These are phyloP conservation scores for Hsuehochloa calcarea DNA, from an alignment of 176 grass and related monocot species.

Conservation along the genomic window DNA sequence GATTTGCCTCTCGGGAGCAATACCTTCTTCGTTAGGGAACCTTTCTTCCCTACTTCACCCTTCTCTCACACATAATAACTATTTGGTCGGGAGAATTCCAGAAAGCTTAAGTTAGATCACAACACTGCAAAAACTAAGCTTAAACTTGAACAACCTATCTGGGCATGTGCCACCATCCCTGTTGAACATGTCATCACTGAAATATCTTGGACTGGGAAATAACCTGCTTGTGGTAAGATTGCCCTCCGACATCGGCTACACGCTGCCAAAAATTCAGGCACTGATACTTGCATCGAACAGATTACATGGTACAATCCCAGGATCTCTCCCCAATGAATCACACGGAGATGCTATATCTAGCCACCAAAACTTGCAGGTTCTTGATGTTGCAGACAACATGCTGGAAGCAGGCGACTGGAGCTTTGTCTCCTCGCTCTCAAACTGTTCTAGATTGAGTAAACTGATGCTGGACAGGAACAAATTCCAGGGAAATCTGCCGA, in stretches of 20 bases:
- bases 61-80: slow-evolving; percentile 23
- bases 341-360: neutral
- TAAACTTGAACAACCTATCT: neutral
- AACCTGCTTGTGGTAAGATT: slow-evolving; percentile 2
- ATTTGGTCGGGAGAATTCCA: slow-evolving; percentile 47
- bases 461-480: slow-evolving; percentile 29
- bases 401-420: slow-evolving; percentile 36
- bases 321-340: slow-evolving; percentile 19
- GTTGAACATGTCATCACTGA: slow-evolving; percentile 16
- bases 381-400: slow-evolving; percentile 16
- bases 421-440: slow-evolving; percentile 18
- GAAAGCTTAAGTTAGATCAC: slow-evolving; percentile 31
- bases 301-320: slow-evolving; percentile 27
- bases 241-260: neutral
- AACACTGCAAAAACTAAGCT: neutral
- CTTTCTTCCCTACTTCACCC: slow-evolving; percentile 23
- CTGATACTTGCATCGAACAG: slow-evolving; percentile 1
- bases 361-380: neutral
- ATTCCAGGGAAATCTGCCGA: slow-evolving; percentile 21
- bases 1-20: slow-evolving; percentile 34
- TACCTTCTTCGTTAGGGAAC: slow-evolving; percentile 46
- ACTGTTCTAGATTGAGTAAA: neutral
- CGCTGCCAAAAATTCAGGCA: neutral
- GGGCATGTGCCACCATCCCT: slow-evolving; percentile 26
- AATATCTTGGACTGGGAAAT: neutral